Evolutionary conservation across 2,329 filamentous ascomycete species (phyloP), one percentile per base, ranked within the genome.

Genomic region (Penicillium sp.): DNA sequence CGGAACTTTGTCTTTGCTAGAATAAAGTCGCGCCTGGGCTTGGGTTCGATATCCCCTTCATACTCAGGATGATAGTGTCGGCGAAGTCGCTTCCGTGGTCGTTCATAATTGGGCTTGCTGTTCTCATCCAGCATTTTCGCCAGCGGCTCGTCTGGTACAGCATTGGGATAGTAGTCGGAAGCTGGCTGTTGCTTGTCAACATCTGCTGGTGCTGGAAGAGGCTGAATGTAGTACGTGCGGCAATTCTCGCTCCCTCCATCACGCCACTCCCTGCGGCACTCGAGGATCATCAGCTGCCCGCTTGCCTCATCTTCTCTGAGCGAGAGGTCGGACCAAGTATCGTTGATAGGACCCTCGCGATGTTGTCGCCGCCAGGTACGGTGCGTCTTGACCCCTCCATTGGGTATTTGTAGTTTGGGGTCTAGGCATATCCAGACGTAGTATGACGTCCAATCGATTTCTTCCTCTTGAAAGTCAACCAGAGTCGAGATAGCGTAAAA

Each of bases 401-500:
- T 60, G 7, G 82, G 80, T 2, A 78, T 72, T 35, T 79, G 69
- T 7, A 67, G 62, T 6, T 67, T 65, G 11, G 91, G 78, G 1
- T 84, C 85, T 61, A 92, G 86, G 9, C 88, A 85, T 49, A 87
- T 80, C 71, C 86, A 90, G 60, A 87, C 83, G 70, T 92, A 93
- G 70, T 86, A 90, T 0, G 88, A 91, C 0, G 86, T 86, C 84
- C 86, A 90, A 61, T 90, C 85, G 5, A 86, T 80, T 61, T 90
- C 86, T 61, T 90, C 85, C 0, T 85, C 81, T 61, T 89, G 85
- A 56, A 86, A 85, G 3, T 83, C 83, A 1, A 84, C 84, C 66
- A 88, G 84, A 65, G 87, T 93, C 0, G 90, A 90, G 6, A 93
- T 76, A 0, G 85, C 88, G 67, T 93, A 93, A 46, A 93, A 87